Percentiles rank a stretch among this genome's conserved stretches.
Conservation (phyloP, 257 asterid genomes). For the Voacanga thouarsii region DNA sequence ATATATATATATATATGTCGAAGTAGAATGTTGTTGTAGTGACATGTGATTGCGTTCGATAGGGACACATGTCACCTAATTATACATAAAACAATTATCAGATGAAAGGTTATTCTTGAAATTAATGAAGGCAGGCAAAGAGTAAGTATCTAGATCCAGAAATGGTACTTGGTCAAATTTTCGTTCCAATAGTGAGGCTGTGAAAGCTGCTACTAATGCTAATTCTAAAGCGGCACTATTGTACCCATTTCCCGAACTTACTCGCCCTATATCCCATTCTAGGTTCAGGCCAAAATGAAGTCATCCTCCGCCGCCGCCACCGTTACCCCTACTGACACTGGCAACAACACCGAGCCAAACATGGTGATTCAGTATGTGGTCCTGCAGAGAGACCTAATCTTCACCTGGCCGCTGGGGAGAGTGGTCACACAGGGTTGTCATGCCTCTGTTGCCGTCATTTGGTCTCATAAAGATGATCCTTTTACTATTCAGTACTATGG, state of each 20-base stretch:
- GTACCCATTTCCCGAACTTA: background rate
- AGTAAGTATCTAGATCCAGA: constrained; percentile 73
- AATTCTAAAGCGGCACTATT: constrained; percentile 1
- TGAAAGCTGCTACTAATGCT: constrained; percentile 9
- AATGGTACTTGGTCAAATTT: constrained; percentile 42
- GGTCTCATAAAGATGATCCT: constrained; percentile 69
- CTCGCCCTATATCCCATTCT: background rate
- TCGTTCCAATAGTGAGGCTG: constrained; percentile 43
- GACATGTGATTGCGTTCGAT: no score
- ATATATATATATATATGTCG: no score
- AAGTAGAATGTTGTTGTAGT: no score
- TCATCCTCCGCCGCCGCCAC: constrained; percentile 20
- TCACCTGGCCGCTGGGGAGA: constrained; percentile 92
- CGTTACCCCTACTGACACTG: constrained; percentile 27
- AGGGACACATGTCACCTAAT: no score
- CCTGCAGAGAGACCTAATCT: constrained; percentile 81
- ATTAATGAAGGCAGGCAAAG: no score
- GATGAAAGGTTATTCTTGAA: no score
- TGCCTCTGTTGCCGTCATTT: constrained; percentile 89
- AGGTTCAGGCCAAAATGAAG: constrained; percentile 37
- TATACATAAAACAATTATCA: no score
- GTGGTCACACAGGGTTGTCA: constrained; percentile 92
- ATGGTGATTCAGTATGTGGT: constrained; percentile 81
- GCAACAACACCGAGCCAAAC: constrained; percentile 27
- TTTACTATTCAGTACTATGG: constrained; percentile 59